Conservation (phyloP, 371 early-diverging fungal species). For the Nematocida sp. region DNA sequence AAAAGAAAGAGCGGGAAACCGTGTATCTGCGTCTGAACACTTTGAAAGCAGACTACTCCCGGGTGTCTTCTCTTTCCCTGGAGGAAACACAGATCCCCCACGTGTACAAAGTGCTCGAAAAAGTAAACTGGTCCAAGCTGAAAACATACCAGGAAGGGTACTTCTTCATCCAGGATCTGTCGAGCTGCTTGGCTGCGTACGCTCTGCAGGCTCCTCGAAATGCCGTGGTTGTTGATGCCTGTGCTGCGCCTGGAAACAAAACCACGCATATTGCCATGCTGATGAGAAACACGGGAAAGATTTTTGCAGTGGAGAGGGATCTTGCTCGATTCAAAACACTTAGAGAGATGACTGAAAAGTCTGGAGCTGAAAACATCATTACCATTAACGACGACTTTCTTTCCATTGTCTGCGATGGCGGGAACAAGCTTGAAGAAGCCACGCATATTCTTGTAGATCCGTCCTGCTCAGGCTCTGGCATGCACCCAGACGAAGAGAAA, state of each 20-base stretch:
- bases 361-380: constrained; percentile 73
- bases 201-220: constrained; percentile 71
- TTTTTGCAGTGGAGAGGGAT: constrained; percentile 84
- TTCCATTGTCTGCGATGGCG: constrained; percentile 67
- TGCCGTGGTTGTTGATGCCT: constrained; percentile 79
- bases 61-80: constrained; percentile 26
- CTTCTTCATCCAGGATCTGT: constrained; percentile 61
- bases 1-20: background rate
- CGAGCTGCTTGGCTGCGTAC: constrained; percentile 80
- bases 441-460: constrained; percentile 89
- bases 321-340: constrained; percentile 71
- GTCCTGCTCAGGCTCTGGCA: constrained; percentile 92
- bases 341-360: constrained; percentile 69
- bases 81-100: constrained; percentile 54
- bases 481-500: constrained; percentile 64
- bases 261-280: constrained; percentile 78
- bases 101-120: constrained; percentile 56
- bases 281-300: constrained; percentile 74
- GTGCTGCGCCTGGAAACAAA: constrained; percentile 97
- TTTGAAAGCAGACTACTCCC: constrained; percentile 34
- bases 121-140: constrained; percentile 39
- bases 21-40: constrained; percentile 58
- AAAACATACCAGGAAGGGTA: constrained; percentile 44
- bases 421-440: constrained; percentile 61
- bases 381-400: constrained; percentile 54